Evolutionary conservation across 2,329 filamentous ascomycete species (phyloP), one percentile per base, ranked within the genome.

Genomic region (Emydomyces testavorans): DNA sequence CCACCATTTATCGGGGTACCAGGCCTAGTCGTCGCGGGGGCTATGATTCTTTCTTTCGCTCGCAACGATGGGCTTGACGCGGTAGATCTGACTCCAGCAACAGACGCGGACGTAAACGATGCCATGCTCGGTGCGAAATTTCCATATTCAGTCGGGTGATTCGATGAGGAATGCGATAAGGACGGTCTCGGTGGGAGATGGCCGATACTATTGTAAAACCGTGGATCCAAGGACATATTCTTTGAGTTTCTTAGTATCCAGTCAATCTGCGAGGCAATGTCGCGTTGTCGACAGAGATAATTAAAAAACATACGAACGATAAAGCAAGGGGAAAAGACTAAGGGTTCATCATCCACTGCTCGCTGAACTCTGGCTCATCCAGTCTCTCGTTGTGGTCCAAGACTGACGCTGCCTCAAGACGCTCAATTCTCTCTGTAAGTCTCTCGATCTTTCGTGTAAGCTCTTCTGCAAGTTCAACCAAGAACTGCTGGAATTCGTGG

Each of bases 31-130:
- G 59, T 46, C 51, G 59, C 46, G 15, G 75, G 65, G 21, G 78
- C 74, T 32, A 80, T 65, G n/a, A 76, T 77, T 43, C 78, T 78
- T 69, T 86, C 82, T 61, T 80, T 77, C 32, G 83, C 83, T 52
- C 85, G 77, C 58, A 90, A 69, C 21, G 84, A 88, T 29, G 85
- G 85, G 50, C 83, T 89, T 47, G 85, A 89, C 41, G 85, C 85
- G 48, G 78, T 82, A 16, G 84, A 88, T 35, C 60, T 55, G 44
- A 68, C 51, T 1, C 55, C 55, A 1, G 62, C 62, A 6, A 60
- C 57, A 2, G 65, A 67, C 34, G 65, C 62, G 35, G 60, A 62
- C 6, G 63, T 62, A 34, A 63, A 45, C 2, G 49, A 65, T 24
- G 59, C 52, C 44, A 60, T 57, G n/a, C 63, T 66, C 2, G 64